Evolutionary conservation across 1,284 basidiomycete species (phyloP).

Genomic region (Ganoderma resinaceum): DNA sequence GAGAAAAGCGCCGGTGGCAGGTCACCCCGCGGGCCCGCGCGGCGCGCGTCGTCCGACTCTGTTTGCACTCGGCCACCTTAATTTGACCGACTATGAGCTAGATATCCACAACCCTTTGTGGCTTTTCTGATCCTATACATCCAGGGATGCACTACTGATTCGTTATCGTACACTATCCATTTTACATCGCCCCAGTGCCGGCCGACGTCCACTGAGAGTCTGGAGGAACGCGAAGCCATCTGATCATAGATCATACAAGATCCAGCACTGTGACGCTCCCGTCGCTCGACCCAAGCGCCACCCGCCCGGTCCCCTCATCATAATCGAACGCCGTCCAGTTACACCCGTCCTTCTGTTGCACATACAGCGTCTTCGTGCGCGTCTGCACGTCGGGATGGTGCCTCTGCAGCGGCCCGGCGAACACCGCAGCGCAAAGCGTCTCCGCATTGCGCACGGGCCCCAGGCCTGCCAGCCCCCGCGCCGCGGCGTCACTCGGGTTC

Average conservation of each 20-base stretch:
- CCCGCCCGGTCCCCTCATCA: constrained; percentile 57
- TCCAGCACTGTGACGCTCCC: constrained; percentile 54
- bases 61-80: too few relatives aligned
- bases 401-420: constrained; percentile 50
- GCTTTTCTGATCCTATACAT: neutral
- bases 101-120: neutral
- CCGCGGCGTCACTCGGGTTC: neutral
- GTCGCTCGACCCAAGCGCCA: constrained; percentile 56
- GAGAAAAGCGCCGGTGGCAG: too few relatives aligned
- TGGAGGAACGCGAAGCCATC: neutral
- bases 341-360: constrained; percentile 39
- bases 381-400: constrained; percentile 26
- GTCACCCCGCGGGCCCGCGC: too few relatives aligned
- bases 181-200: neutral
- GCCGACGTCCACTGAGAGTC: neutral
- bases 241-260: constrained; percentile 24
- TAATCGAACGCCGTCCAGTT: constrained; percentile 66
- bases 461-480: neutral
- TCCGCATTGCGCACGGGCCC: constrained; percentile 36
- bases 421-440: constrained; percentile 52
- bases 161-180: neutral
- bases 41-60: too few relatives aligned
- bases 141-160: neutral
- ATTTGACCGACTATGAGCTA: too few relatives aligned
- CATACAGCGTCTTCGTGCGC: constrained; percentile 36